Conservation (phyloP, 305 asterid genomes). For the Fraxinus sp. region DNA sequence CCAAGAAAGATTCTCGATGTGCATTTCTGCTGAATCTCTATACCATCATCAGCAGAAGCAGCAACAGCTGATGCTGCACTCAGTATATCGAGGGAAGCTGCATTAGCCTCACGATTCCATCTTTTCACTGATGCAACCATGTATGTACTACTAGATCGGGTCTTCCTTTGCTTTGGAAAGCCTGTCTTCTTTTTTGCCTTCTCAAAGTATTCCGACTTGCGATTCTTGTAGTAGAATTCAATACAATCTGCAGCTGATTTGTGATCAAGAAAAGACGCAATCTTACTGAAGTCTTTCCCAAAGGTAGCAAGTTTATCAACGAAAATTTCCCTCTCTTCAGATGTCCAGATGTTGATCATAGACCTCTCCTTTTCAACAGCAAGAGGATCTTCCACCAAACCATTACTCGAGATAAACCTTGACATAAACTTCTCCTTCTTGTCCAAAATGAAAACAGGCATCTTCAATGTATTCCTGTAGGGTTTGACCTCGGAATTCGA, state of each 20-base stretch:
- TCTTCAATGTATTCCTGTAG: slow-evolving; percentile 59
- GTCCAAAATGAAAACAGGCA: slow-evolving; percentile 91
- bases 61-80: slow-evolving; percentile 82
- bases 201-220: slow-evolving; percentile 73
- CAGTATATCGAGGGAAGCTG: slow-evolving; percentile 79
- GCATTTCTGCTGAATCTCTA: slow-evolving; percentile 50
- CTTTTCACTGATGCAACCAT: slow-evolving; percentile 76
- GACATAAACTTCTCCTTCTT: slow-evolving; percentile 51
- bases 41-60: slow-evolving; percentile 48
- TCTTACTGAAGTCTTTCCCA: slow-evolving; percentile 78
- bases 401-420: slow-evolving; percentile 72
- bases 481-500: slow-evolving; percentile 58
- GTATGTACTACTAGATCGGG: slow-evolving; percentile 57
- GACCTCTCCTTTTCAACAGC: slow-evolving; percentile 76
- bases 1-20: slow-evolving; percentile 44
- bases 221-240: slow-evolving; percentile 95
- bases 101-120: slow-evolving; percentile 75
- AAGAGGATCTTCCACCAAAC: slow-evolving; percentile 84
- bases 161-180: slow-evolving; percentile 52
- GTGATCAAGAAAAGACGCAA: slow-evolving; percentile 78
- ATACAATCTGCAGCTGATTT: slow-evolving; percentile 89
- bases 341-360: slow-evolving; percentile 71
- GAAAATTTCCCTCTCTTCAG: slow-evolving; percentile 72
- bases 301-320: slow-evolving; percentile 64
- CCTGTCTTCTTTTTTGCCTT: slow-evolving; percentile 67